Evolutionary conservation across 306 rosid genomes (phyloP).

Genomic region (Vigna angularis): DNA sequence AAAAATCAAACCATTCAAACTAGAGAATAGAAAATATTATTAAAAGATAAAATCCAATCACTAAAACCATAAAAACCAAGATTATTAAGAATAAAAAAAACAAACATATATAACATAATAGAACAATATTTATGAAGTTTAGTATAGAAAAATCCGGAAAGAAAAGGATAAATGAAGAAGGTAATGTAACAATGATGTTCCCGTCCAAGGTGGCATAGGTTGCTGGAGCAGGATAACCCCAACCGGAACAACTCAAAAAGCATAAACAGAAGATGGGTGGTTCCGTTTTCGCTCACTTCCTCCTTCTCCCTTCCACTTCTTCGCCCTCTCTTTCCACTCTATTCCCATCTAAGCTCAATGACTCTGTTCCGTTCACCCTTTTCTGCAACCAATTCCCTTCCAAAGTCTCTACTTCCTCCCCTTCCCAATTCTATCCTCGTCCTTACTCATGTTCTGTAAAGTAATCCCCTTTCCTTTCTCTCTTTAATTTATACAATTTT

Average conservation of each 20-base stretch:
- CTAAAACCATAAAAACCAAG: too few relatives aligned
- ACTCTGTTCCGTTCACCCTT: constrained; percentile 34
- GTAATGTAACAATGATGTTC: not conserved
- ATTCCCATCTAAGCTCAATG: constrained; percentile 11
- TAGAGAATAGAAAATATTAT: too few relatives aligned
- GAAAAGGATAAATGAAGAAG: not conserved
- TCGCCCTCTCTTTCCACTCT: constrained; percentile 41
- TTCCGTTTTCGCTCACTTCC: constrained; percentile 43
- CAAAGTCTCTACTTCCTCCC: not conserved
- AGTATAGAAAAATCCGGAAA: not conserved
- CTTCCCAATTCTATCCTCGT: constrained; percentile 27
- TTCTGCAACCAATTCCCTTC: constrained; percentile 32
- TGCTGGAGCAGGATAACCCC: constrained; percentile 33
- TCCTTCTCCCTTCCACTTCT: constrained; percentile 32
- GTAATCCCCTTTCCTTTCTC: constrained; percentile 41
- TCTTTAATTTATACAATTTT: not conserved
- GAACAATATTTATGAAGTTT: not conserved
- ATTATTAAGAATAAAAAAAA: too few relatives aligned
- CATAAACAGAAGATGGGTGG: constrained; percentile 41
- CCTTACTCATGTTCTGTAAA: constrained; percentile 23
- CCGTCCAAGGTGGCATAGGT: constrained; percentile 14
- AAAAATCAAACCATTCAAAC: too few relatives aligned
- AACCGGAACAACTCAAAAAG: not conserved
- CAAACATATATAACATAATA: not conserved
- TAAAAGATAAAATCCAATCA: too few relatives aligned